A percentile compares a stretch with the other conserved stretches of the same genome.
These are phyloP conservation scores for Catunica adiposa DNA, from an alignment of 2,329 filamentous ascomycete species.

Conservation along the genomic window DNA sequence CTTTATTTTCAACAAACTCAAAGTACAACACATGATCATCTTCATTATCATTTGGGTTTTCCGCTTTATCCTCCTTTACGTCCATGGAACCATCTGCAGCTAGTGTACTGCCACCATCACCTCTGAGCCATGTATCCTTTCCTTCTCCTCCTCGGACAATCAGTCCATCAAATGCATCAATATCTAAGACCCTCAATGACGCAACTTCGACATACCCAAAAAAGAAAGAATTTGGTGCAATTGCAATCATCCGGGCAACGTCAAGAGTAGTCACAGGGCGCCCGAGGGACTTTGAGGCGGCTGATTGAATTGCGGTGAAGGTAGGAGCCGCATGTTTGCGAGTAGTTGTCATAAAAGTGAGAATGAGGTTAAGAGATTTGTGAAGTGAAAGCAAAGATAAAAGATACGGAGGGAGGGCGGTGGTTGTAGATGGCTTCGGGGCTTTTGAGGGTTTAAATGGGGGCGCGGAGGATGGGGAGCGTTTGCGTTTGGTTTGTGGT, in stretches of 20 bases:
- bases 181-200: constrained; percentile 61
- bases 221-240: constrained; percentile 62
- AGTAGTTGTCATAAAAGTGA: constrained; percentile 74
- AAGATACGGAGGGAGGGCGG: neutral
- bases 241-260: constrained; percentile 62
- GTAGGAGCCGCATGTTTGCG: constrained; percentile 86
- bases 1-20: constrained; percentile 65
- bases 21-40: constrained; percentile 59
- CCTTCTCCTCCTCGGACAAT: neutral
- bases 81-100: neutral
- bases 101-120: neutral
- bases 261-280: constrained; percentile 55
- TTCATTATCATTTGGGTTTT: neutral
- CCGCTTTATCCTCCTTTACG: neutral
- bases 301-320: constrained; percentile 68
- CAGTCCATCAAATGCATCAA: constrained; percentile 1
- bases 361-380: constrained; percentile 76
- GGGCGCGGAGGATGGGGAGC: neutral
- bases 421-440: neutral
- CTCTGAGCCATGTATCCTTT: constrained; percentile 3
- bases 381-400: constrained; percentile 29
- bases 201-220: constrained; percentile 79
- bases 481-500: neutral
- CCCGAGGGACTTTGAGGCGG: constrained; percentile 71
- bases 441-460: neutral